Evolutionary conservation across 306 rosid species (phyloP).

Genomic region (Gastrolobium bilobum): DNA sequence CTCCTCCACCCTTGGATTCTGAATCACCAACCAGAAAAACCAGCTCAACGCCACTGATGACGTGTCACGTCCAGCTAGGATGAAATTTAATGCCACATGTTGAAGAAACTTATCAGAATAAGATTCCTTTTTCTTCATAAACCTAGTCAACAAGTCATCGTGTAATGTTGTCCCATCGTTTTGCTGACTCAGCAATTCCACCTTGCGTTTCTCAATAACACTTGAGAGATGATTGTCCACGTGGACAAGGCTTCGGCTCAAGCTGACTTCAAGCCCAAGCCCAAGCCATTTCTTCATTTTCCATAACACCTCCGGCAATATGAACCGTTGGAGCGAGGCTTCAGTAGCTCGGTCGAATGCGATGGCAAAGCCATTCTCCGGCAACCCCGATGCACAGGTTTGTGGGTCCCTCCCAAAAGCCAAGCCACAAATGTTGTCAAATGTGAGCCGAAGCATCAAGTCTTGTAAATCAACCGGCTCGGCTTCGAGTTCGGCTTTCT

Average conservation of each 20-base stretch:
- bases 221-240: conserved; percentile 76
- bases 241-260: conserved; percentile 82
- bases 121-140: conserved; percentile 85
- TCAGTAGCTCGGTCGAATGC: conserved; percentile 93
- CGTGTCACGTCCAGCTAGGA: conserved; percentile 97
- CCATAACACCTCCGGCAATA: conserved; percentile 82
- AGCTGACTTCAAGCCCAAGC: conserved; percentile 86
- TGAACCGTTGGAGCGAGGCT: conserved; percentile 85
- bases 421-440: conserved; percentile 92
- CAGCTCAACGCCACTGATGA: conserved; percentile 84
- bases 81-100: conserved; percentile 90
- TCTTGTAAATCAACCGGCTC: conserved; percentile 80
- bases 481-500: conserved; percentile 57
- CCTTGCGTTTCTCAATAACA: conserved; percentile 82
- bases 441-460: conserved; percentile 81
- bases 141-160: conserved; percentile 85
- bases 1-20: conserved; percentile 72
- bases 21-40: conserved; percentile 86
- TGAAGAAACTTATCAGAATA: conserved; percentile 78
- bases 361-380: conserved; percentile 68
- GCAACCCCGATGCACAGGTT: conserved; percentile 70
- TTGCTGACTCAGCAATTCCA: conserved; percentile 72
- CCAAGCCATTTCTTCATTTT: conserved; percentile 84
- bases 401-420: conserved; percentile 85
- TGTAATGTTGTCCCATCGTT: conserved; percentile 69